Percentiles rank a stretch among this genome's conserved stretches.
These are phyloP conservation scores for Candida ortonii DNA, from an alignment of 805 yeast species.

Conservation along the genomic window DNA sequence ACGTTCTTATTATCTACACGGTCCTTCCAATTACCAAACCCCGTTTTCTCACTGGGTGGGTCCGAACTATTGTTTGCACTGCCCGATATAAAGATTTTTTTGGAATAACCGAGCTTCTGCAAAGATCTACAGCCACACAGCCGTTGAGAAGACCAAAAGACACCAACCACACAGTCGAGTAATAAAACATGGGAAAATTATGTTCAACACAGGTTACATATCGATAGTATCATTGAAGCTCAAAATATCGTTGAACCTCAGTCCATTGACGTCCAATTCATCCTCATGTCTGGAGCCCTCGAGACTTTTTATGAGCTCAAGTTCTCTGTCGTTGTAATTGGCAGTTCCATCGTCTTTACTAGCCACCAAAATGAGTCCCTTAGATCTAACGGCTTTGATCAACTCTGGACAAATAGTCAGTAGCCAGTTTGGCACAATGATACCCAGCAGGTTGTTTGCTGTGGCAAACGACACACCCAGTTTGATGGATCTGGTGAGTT, in stretches of 20 bases:
- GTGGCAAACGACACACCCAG: slow-evolving; percentile 81
- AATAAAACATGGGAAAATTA: too few species aligned
- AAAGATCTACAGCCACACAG: too few species aligned
- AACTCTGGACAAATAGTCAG: slow-evolving; percentile 72
- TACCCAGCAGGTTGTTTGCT: slow-evolving; percentile 79
- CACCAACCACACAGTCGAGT: too few species aligned
- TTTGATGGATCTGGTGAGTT: slow-evolving; percentile 65
- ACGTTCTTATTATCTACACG: too few species aligned
- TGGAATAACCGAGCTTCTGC: too few species aligned
- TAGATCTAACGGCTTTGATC: slow-evolving; percentile 67
- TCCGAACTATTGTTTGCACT: too few species aligned
- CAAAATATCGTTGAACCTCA: slow-evolving; percentile 59
- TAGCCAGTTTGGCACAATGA: slow-evolving; percentile 71
- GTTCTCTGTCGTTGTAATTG: slow-evolving; percentile 5
- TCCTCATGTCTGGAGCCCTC: slow-evolving; percentile 29
- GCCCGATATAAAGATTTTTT: too few species aligned
- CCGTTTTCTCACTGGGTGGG: too few species aligned
- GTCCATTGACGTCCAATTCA: slow-evolving; percentile 55
- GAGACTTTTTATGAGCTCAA: slow-evolving; percentile 12
- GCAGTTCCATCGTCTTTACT: slow-evolving; percentile 22
- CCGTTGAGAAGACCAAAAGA: too few species aligned
- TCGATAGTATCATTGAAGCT: slow-evolving; percentile 61
- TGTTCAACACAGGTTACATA: slow-evolving; percentile 26
- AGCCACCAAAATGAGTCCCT: slow-evolving; percentile 81
- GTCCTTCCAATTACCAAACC: too few species aligned